A percentile compares a stretch with the other conserved stretches of the same genome.
phyloP scores from a whole-genome alignment of 169 alveolate species.

The Neospora caninum region DNA sequence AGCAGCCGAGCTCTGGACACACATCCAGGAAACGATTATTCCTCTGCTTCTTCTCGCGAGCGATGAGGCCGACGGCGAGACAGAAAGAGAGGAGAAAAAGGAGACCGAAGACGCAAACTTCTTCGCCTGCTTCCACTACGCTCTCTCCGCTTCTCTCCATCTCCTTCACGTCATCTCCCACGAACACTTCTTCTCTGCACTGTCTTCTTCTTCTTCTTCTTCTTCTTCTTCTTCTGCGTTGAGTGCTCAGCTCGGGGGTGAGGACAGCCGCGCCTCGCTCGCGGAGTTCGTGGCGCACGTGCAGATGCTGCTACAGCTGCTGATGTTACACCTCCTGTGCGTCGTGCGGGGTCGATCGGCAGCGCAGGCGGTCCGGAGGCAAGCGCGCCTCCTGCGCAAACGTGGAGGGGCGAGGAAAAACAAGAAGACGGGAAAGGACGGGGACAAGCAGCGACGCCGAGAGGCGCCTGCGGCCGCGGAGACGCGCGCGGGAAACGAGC shows the following conservation, averaged over 20 bases:
- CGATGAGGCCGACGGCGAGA: background rate
- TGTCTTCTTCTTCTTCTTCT: background rate
- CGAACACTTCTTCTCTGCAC: background rate
- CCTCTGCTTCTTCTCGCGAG: background rate
- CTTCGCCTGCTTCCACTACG: background rate
- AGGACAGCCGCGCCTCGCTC: background rate
- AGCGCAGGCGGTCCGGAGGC: background rate
- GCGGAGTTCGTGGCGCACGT: background rate
- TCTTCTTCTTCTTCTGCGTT: background rate
- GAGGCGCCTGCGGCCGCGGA: no score
- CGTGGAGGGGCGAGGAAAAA: background rate
- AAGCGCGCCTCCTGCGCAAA: background rate
- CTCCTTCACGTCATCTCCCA: background rate
- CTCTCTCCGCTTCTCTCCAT: conserved; percentile 16
- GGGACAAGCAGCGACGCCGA: background rate
- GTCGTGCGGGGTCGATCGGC: background rate
- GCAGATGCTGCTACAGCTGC: conserved; percentile 5
- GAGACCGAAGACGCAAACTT: background rate
- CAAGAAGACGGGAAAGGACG: background rate
- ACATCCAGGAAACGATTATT: background rate
- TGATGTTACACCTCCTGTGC: background rate
- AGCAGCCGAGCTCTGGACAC: background rate
- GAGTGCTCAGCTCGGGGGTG: no score
- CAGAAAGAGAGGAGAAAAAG: background rate
- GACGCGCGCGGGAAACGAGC: background rate